Percentiles rank a stretch among this genome's conserved stretches.
Conservation (phyloP, 345 rosid genomes). For the Ceriops tagal region DNA sequence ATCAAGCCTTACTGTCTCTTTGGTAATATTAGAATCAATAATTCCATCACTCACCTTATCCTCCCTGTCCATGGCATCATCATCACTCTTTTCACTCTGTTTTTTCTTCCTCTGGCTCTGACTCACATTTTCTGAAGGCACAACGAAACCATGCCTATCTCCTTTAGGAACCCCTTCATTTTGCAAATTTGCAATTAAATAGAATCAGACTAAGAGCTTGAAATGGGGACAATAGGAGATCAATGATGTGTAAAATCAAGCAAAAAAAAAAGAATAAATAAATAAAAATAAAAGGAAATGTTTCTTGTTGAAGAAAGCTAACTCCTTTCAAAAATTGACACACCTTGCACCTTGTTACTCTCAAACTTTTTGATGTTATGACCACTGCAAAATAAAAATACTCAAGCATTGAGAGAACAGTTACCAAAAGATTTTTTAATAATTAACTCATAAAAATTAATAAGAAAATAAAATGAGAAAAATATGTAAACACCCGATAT, state of each 20-base stretch:
- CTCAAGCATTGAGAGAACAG: neutral
- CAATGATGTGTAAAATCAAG: neutral
- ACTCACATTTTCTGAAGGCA: neutral
- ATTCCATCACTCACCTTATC: slow-evolving; percentile 20
- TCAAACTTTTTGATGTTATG: slow-evolving; percentile 9
- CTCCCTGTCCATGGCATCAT: slow-evolving; percentile 5
- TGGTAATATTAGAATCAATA: neutral
- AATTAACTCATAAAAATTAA: neutral
- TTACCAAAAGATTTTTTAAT: neutral
- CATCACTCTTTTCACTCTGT: slow-evolving; percentile 22
- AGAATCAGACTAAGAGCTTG: slow-evolving; percentile 1
- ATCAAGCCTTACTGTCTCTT: neutral
- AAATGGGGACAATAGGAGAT: neutral
- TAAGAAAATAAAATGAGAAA: too few species aligned
- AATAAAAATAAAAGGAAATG: too few species aligned
- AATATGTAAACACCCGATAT: too few species aligned
- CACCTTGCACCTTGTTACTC: slow-evolving; percentile 30
- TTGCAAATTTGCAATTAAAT: slow-evolving; percentile 18
- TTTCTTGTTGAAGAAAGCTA: neutral
- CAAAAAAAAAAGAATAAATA: neutral
- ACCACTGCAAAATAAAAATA: slow-evolving; percentile 23
- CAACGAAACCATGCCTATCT: slow-evolving; percentile 2
- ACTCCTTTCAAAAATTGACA: neutral
- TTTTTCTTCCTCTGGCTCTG: slow-evolving; percentile 27
- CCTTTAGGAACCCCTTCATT: slow-evolving; percentile 8